These are phyloP conservation scores for Calocybe cyanea DNA, from an alignment of 768 basidiomycete species.

Conservation along the genomic window DNA sequence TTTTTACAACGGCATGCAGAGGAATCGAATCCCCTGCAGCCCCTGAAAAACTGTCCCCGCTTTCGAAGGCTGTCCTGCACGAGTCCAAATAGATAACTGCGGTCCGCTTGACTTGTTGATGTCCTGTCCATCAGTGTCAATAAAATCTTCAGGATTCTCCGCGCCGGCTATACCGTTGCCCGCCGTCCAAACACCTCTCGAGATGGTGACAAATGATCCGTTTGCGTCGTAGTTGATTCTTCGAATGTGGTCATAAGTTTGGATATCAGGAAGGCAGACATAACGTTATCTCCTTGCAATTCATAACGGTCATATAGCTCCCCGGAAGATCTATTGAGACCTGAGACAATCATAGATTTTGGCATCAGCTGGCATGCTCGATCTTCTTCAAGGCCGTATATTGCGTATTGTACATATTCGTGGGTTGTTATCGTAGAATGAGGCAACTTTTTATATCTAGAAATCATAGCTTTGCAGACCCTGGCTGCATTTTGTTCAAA, in stretches of 20 bases:
- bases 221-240: not conserved
- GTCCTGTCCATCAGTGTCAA: not conserved
- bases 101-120: not conserved
- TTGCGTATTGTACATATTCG: conserved; percentile 13
- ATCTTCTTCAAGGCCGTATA: conserved; percentile 5
- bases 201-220: not conserved
- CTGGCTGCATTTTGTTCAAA: conserved; percentile 73
- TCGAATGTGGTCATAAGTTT: conserved; percentile 5
- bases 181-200: not conserved
- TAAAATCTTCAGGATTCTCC: not conserved
- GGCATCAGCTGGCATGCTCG: not conserved
- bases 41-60: no score
- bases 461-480: conserved; percentile 39
- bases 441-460: not conserved
- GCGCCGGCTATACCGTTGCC: not conserved
- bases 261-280: no score
- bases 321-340: conserved; percentile 1
- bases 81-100: no score
- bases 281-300: no score
- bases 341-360: not conserved
- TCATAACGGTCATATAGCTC: not conserved
- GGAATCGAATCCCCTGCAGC: no score
- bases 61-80: no score
- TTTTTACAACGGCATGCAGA: no score
- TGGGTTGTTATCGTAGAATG: conserved; percentile 4